phyloP scores from a whole-genome alignment of 176 grass and related monocot genomes.

The Oryza longistaminata region DNA sequence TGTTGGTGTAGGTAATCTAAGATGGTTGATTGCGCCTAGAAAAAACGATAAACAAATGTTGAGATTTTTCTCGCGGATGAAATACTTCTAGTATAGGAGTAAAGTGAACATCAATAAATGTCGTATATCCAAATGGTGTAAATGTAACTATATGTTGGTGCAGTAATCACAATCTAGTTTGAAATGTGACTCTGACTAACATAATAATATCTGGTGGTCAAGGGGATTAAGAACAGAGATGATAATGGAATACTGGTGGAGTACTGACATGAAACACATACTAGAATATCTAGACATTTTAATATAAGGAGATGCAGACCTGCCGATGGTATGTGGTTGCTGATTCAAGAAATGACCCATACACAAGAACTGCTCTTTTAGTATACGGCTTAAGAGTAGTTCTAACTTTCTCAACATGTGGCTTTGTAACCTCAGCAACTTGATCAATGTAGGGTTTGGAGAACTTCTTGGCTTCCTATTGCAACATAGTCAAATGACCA shows the following conservation, averaged over 20 bases:
- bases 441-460: conserved; percentile 93
- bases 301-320: conserved; percentile 46
- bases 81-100: not conserved
- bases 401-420: conserved; percentile 79
- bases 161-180: not conserved
- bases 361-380: conserved; percentile 59
- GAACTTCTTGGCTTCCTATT: conserved; percentile 77
- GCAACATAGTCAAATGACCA: conserved; percentile 33
- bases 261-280: not conserved
- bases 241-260: not conserved
- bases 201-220: not conserved
- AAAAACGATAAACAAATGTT: conserved; percentile 19
- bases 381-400: conserved; percentile 71
- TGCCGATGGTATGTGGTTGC: conserved; percentile 89
- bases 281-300: not conserved
- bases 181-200: conserved; percentile 2
- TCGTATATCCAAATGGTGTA: not conserved
- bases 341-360: conserved; percentile 82
- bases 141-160: not conserved
- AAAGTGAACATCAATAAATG: not conserved
- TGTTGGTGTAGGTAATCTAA: conserved; percentile 69
- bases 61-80: not conserved
- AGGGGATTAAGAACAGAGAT: not conserved
- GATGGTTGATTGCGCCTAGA: conserved; percentile 83
- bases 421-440: conserved; percentile 83